phyloP scores from a whole-genome alignment of 1,139 yeast species.

The Candida glucosophila region DNA sequence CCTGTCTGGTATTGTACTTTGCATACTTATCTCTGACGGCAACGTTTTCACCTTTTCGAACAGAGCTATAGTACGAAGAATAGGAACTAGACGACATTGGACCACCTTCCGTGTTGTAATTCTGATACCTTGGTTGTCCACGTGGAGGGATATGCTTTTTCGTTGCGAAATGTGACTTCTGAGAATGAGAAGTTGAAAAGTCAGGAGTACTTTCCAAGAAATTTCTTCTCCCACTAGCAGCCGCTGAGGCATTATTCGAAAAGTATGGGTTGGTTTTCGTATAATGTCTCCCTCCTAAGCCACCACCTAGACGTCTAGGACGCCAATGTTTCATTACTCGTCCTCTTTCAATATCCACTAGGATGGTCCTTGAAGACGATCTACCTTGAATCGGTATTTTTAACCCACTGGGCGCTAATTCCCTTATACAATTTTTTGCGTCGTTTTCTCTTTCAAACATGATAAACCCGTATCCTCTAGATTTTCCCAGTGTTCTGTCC shows the following conservation, averaged over 20 bases:
- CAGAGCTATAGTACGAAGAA: too few species aligned
- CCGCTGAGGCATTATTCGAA: constrained; percentile 44
- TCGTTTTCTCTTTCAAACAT: constrained; percentile 55
- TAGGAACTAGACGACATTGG: not conserved
- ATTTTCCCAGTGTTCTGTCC: constrained; percentile 40
- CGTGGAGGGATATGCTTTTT: constrained; percentile 1
- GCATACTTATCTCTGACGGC: constrained; percentile 27
- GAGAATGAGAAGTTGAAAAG: not conserved
- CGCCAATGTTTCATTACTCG: constrained; percentile 69
- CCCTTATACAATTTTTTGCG: constrained; percentile 51
- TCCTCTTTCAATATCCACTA: constrained; percentile 83
- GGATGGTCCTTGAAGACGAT: constrained; percentile 34
- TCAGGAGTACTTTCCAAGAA: constrained; percentile 11
- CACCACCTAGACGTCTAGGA: constrained; percentile 68
- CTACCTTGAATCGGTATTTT: constrained; percentile 12
- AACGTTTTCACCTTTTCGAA: too few species aligned
- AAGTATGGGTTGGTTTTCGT: constrained; percentile 32
- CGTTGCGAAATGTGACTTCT: not conserved
- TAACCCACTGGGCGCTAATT: constrained; percentile 47
- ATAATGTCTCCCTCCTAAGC: constrained; percentile 54
- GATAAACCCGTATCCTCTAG: constrained; percentile 82
- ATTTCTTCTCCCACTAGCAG: constrained; percentile 37
- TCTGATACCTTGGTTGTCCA: not conserved
- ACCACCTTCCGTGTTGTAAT: not conserved
- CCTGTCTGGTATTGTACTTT: too few species aligned